Evolutionary conservation across 2,329 filamentous ascomycete genomes (phyloP).

Genomic region (Myriosclerotinia scirpicola): DNA sequence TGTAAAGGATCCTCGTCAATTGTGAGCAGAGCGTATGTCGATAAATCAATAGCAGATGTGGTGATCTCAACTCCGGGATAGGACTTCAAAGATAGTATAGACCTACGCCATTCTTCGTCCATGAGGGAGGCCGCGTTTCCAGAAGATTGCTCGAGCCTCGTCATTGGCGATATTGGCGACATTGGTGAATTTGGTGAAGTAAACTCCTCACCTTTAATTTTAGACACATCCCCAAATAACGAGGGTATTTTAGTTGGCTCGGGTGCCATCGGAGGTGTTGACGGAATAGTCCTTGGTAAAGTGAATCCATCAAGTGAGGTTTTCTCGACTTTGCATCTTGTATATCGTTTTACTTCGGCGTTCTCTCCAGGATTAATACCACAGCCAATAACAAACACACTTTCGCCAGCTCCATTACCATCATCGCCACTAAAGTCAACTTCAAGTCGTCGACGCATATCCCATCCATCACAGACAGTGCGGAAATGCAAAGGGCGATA

Average conservation of each 20-base stretch:
- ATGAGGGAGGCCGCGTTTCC: conserved; percentile 38
- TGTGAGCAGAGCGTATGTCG: conserved; percentile 68
- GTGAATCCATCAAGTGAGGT: conserved; percentile 39
- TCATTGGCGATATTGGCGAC: conserved; percentile 31
- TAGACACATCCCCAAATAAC: conserved; percentile 38
- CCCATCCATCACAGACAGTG: conserved; percentile 79
- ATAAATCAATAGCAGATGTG: conserved; percentile 70
- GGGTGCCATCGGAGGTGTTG: conserved; percentile 22
- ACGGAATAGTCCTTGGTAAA: conserved; percentile 37
- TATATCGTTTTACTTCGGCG: conserved; percentile 57
- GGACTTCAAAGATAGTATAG: conserved; percentile 61
- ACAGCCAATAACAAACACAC: conserved; percentile 70
- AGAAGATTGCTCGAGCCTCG: conserved; percentile 24
- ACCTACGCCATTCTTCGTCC: conserved; percentile 66
- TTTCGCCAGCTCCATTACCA: conserved; percentile 72
- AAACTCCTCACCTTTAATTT: conserved; percentile 32
- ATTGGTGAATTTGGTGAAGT: conserved; percentile 35
- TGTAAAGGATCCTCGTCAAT: conserved; percentile 76
- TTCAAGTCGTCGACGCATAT: conserved; percentile 82
- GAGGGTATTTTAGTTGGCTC: conserved; percentile 36
- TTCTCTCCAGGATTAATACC: conserved; percentile 46
- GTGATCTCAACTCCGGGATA: conserved; percentile 63
- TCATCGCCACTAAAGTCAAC: conserved; percentile 88
- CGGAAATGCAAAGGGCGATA: conserved; percentile 77
- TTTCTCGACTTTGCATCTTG: conserved; percentile 48